Evolutionary conservation across 345 rosid species (phyloP).

Genomic region (Cardiospermum halicacabum): DNA sequence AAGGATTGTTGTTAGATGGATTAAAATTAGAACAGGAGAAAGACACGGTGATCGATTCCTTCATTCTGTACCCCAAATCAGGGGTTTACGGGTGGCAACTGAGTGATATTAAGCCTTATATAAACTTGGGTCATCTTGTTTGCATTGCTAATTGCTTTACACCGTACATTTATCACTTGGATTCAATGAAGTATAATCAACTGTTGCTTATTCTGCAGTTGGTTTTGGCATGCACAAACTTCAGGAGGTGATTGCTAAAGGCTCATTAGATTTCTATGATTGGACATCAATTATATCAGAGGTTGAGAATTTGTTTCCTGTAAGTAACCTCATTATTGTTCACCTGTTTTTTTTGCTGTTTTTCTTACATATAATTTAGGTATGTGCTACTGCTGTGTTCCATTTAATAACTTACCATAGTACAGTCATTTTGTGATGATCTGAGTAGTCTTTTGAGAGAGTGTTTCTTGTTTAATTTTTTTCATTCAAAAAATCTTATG

Average conservation of each 20-base stretch:
- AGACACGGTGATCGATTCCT: too few species aligned
- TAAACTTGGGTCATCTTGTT: not conserved
- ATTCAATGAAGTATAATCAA: not conserved
- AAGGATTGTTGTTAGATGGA: too few species aligned
- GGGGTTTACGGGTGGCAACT: too few species aligned
- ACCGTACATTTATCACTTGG: not conserved
- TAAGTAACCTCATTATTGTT: constrained; percentile 16
- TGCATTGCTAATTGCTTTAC: not conserved
- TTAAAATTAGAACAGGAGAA: too few species aligned
- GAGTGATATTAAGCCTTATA: not conserved
- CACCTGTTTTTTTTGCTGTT: not conserved
- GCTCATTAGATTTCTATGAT: constrained; percentile 51
- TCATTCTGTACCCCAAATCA: too few species aligned
- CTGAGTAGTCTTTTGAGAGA: not conserved
- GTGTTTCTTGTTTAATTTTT: too few species aligned
- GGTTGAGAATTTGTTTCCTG: constrained; percentile 42
- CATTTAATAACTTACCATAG: not conserved
- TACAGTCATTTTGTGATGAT: not conserved
- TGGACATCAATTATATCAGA: constrained; percentile 62
- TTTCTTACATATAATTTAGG: not conserved
- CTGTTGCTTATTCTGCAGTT: constrained; percentile 25
- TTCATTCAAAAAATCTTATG: not conserved
- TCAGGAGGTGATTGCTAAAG: constrained; percentile 29
- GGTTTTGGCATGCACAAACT: constrained; percentile 35
- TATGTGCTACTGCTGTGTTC: not conserved